Evolutionary conservation across 257 asterid species (phyloP).

Genomic region (Solanum chmielewskii): DNA sequence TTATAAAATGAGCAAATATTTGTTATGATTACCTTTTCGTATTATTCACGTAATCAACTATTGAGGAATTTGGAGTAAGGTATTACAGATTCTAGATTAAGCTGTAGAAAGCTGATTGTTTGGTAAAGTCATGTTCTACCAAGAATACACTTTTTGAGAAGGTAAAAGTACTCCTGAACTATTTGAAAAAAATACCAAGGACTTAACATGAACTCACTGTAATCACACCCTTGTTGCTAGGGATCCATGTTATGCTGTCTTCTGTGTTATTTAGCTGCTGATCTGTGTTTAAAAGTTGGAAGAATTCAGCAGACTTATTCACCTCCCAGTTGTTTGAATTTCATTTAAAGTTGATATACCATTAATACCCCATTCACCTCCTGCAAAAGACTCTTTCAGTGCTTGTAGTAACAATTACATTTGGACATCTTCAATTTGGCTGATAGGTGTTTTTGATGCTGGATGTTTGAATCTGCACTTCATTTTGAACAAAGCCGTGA

Average conservation of each 20-base stretch:
- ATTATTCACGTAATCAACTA: not conserved
- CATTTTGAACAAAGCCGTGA: not conserved
- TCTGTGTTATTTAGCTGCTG: not conserved
- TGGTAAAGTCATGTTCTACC: not conserved
- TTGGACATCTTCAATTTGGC: not conserved
- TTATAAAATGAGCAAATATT: not conserved
- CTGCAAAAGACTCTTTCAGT: not conserved
- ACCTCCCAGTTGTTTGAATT: not conserved
- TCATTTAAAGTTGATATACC: not conserved
- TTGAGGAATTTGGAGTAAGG: not conserved
- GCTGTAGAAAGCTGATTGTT: not conserved
- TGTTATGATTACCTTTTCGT: not conserved
- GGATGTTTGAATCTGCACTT: not conserved
- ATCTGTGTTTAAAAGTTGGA: not conserved
- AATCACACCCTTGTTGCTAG: not conserved
- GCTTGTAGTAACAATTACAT: not conserved
- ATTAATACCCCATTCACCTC: not conserved
- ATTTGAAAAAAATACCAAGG: not conserved
- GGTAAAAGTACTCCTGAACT: not conserved
- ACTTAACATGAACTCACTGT: not conserved
- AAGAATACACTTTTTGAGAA: not conserved
- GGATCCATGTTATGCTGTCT: not conserved
- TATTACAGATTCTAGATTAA: not conserved
- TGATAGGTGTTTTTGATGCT: not conserved
- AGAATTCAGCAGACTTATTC: not conserved